phyloP scores from a whole-genome alignment of 2,329 filamentous ascomycete species.

The Ophiostoma montium region DNA sequence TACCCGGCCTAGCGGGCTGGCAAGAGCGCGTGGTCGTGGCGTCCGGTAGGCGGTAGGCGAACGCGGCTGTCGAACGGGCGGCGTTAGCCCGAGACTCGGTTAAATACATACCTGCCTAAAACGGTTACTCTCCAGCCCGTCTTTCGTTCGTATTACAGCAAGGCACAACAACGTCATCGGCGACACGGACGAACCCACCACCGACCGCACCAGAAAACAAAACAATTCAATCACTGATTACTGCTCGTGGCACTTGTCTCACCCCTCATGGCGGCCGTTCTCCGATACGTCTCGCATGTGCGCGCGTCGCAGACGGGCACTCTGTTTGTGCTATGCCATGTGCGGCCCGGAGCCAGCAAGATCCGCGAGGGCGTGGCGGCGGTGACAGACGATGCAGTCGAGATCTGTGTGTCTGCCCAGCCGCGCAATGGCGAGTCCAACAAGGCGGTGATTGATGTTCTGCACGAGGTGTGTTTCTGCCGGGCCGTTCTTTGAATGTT shows the following conservation, averaged over 20 bases:
- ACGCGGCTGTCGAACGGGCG: no score
- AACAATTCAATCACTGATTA: background rate
- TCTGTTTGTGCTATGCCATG: conserved; percentile 49
- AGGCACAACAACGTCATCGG: background rate
- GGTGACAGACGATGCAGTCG: conserved; percentile 41
- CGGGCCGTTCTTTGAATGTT: background rate
- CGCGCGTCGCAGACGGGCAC: conserved; percentile 30
- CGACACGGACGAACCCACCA: background rate
- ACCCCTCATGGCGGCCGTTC: conserved; percentile 11
- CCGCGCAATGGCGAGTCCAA: conserved; percentile 56
- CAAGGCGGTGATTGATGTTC: conserved; percentile 45
- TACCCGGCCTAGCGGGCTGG: conserved; percentile 30
- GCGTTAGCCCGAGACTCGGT: background rate
- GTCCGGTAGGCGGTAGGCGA: conserved; percentile 25
- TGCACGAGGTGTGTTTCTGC: conserved; percentile 38
- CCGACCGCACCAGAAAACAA: background rate
- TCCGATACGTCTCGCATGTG: conserved; percentile 33
- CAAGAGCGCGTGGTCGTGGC: conserved; percentile 31
- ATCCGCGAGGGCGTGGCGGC: conserved; percentile 45
- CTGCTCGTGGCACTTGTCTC: background rate
- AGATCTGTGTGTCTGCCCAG: conserved; percentile 52
- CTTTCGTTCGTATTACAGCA: background rate
- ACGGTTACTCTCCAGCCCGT: background rate
- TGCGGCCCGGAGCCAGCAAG: conserved; percentile 52
- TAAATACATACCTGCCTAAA: conserved; percentile 11